A percentile compares a stretch with the other conserved stretches of the same genome.
These are phyloP conservation scores for Allomyces macrogynus DNA, from an alignment of 192 early-diverging fungal species.

Conservation along the genomic window DNA sequence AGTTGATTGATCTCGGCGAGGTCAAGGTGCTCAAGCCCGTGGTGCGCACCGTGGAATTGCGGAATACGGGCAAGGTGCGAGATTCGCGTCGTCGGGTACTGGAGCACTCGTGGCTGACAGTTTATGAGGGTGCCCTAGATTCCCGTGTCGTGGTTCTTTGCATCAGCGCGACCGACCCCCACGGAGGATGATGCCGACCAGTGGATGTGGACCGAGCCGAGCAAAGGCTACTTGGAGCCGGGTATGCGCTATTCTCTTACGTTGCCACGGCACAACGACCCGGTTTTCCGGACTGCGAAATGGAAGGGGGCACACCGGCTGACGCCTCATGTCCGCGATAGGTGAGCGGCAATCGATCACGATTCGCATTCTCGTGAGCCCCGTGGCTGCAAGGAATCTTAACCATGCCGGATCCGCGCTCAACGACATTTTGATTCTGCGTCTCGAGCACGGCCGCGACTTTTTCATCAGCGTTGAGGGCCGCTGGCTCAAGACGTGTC, in stretches of 20 bases:
- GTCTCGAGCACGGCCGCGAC: slow-evolving; percentile 60
- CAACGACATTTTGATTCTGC: slow-evolving; percentile 60
- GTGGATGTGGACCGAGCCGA: slow-evolving; percentile 54
- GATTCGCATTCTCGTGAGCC: slow-evolving; percentile 33
- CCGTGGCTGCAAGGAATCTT: slow-evolving; percentile 20
- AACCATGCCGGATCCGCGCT: slow-evolving; percentile 38
- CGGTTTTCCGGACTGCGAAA: no score
- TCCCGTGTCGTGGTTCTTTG: slow-evolving; percentile 3
- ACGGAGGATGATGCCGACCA: slow-evolving; percentile 16
- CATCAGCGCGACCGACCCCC: not conserved
- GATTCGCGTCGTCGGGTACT: no score
- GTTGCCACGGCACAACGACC: not conserved
- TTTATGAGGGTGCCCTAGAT: not conserved
- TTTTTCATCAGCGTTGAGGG: slow-evolving; percentile 61
- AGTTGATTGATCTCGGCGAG: slow-evolving; percentile 48
- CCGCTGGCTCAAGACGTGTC: slow-evolving; percentile 47
- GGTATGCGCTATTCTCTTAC: slow-evolving; percentile 14
- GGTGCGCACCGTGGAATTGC: slow-evolving; percentile 29
- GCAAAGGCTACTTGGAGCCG: slow-evolving; percentile 49
- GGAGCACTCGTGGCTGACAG: not conserved
- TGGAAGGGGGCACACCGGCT: no score
- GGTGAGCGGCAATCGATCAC: slow-evolving; percentile 38
- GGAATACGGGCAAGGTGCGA: slow-evolving; percentile 47
- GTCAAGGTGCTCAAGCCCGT: slow-evolving; percentile 29
- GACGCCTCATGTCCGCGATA: slow-evolving; percentile 3